A percentile compares a stretch with the other conserved stretches of the same genome.
Conservation (phyloP, 192 early-diverging fungal genomes). For the Lobosporangium transversale region DNA sequence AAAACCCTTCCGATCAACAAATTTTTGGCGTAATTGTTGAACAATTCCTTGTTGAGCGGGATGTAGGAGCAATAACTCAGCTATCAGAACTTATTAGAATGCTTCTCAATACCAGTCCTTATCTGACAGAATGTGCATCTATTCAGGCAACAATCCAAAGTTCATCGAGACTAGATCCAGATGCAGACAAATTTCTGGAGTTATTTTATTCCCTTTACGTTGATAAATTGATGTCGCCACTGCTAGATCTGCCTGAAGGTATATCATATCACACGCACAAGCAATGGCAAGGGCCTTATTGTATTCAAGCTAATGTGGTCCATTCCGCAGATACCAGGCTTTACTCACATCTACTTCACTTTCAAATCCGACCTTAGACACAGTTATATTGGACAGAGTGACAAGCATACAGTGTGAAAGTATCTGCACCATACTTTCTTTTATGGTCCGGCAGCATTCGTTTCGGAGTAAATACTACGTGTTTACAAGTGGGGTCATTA, state of each 20-base stretch:
- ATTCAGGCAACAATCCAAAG: slow-evolving; percentile 18
- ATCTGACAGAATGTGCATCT: slow-evolving; percentile 15
- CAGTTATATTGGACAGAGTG: slow-evolving; percentile 20
- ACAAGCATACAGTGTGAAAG: slow-evolving; percentile 56
- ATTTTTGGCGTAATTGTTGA: slow-evolving; percentile 74
- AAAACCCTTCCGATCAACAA: slow-evolving; percentile 44
- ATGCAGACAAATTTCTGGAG: slow-evolving; percentile 75
- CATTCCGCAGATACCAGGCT: neutral
- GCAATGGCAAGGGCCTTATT: neutral
- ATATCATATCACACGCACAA: too few relatives aligned
- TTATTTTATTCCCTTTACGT: slow-evolving; percentile 80
- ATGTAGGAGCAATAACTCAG: slow-evolving; percentile 72
- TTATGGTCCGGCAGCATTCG: slow-evolving; percentile 73
- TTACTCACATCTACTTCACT: neutral
- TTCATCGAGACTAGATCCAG: slow-evolving; percentile 49
- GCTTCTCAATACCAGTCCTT: slow-evolving; percentile 69
- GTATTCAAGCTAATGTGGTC: neutral
- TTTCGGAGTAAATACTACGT: slow-evolving; percentile 78
- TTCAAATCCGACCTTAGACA: slow-evolving; percentile 8
- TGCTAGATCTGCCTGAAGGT: slow-evolving; percentile 61
- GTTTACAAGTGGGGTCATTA: slow-evolving; percentile 62
- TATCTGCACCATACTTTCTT: slow-evolving; percentile 80
- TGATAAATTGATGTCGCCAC: slow-evolving; percentile 63
- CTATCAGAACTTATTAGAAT: slow-evolving; percentile 78
- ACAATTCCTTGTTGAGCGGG: slow-evolving; percentile 66